Evolutionary conservation across 208 protist genomes (phyloP), one percentile per base, ranked within the genome.

Genomic region (Crithidia thermophila): DNA sequence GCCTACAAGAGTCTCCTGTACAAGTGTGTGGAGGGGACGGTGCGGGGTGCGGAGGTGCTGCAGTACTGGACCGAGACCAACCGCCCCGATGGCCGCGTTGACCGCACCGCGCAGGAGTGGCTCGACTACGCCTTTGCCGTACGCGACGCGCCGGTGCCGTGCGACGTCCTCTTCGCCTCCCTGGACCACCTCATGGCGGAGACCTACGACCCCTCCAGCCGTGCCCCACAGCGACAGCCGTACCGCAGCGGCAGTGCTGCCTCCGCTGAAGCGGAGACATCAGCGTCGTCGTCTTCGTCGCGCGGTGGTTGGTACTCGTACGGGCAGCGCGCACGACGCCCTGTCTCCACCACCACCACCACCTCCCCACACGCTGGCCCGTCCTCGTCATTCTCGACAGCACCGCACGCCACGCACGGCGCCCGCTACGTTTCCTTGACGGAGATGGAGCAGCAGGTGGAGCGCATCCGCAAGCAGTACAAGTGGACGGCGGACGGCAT

Each of bases 61-160:
- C 72, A 81, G 60, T 87, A 81, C 73, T 95, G 90, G 90, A 74
- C 75, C 1, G 87, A 94, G 62, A 83, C 79, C 20, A 90, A 93
- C 61, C 79, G 80, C 14, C 87, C 85, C 2, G 87, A 91, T 52
- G 83, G 79, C 27, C 67, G 43, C 9, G 78, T 81, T 4, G 84
- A 75, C 25, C 73, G 43, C 37, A 87, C 90, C 2, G 79, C 76
- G 20, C 63, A 64, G n/a, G 86, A 87, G 73, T 95, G 90, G 90
- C 30, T 84, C 10, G 75, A 81, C 51, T 95, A 95, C 72, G 78
- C 80, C 52, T 50, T 67, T 9, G 74, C 69, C 5, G 77, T 88
- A 23, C 55, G 67, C 14, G 72, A 86, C 21, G 51, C 51, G 18
- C 21, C 47, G 3, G 79, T 93, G 14, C 60, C 76, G 25, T 95